Conservation (phyloP, 2,329 filamentous ascomycete genomes). For the Trichoderma aggressivum region DNA sequence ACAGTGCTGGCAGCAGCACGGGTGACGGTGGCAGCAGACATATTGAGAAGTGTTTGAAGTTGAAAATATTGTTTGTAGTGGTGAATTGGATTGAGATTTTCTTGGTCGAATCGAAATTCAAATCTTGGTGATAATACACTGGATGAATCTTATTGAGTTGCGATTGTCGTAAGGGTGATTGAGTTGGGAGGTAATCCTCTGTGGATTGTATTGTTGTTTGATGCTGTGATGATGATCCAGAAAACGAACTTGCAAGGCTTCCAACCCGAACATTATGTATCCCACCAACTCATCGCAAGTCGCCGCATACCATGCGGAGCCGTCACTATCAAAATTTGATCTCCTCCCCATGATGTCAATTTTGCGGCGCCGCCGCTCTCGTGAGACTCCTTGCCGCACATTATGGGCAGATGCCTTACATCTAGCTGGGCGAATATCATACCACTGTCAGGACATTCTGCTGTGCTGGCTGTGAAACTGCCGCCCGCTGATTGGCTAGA, state of each 20-base stretch:
- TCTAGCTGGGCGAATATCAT: conserved; percentile 5
- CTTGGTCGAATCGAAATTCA: background rate
- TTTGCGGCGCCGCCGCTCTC: background rate
- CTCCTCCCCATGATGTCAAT: conserved; percentile 4
- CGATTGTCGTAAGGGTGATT: background rate
- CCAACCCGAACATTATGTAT: conserved; percentile 13
- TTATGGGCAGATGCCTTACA: conserved; percentile 9
- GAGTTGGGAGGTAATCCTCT: conserved; percentile 17
- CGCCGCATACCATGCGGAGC: conserved; percentile 3
- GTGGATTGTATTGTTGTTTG: conserved; percentile 5
- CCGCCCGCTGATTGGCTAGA: background rate
- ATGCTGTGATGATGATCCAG: conserved; percentile 8
- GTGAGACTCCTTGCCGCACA: background rate
- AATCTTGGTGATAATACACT: conserved; percentile 1
- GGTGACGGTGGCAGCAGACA: conserved; percentile 2
- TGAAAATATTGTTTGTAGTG: background rate
- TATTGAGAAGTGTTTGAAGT: background rate
- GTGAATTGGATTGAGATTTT: background rate
- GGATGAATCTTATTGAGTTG: conserved; percentile 2
- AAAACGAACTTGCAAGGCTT: background rate
- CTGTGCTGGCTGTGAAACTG: background rate
- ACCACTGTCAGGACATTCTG: conserved; percentile 19
- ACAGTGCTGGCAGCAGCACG: conserved; percentile 1
- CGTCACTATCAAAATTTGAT: background rate
- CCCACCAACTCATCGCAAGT: background rate